Evolutionary conservation across 768 basidiomycete genomes (phyloP).

Genomic region (Thelephora ganbajun): DNA sequence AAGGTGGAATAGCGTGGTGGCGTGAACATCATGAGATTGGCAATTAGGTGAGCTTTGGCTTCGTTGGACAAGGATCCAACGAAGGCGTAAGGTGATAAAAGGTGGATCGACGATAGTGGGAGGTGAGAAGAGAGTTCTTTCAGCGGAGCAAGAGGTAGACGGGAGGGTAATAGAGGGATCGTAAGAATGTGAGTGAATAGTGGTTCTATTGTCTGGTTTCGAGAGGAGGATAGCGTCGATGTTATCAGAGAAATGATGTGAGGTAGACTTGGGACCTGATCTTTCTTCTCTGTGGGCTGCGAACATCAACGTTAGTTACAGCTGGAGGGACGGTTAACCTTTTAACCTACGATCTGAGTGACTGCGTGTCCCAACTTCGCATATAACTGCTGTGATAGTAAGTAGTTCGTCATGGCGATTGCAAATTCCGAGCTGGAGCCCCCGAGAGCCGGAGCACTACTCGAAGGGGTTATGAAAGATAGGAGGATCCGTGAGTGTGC

Average conservation of each 20-base stretch:
- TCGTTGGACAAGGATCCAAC: slow-evolving; percentile 9
- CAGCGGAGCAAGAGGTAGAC: slow-evolving; percentile 46
- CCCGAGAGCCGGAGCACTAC: background rate
- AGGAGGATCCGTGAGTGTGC: background rate
- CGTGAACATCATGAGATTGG: slow-evolving; percentile 56
- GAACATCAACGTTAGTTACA: background rate
- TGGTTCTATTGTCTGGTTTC: slow-evolving; percentile 22
- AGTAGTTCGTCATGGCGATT: background rate
- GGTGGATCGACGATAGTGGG: slow-evolving; percentile 32
- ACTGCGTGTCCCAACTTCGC: background rate
- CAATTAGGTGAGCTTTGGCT: slow-evolving; percentile 45
- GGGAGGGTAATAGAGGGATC: slow-evolving; percentile 68
- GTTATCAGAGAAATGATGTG: background rate
- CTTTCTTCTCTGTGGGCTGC: slow-evolving; percentile 48
- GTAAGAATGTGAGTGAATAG: slow-evolving; percentile 47
- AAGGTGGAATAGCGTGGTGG: slow-evolving; percentile 45
- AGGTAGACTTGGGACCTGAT: slow-evolving; percentile 30
- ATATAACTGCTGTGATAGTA: background rate
- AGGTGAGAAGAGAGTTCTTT: slow-evolving; percentile 50
- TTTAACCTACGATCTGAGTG: background rate
- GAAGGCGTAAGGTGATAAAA: slow-evolving; percentile 16
- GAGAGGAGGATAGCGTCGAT: slow-evolving; percentile 22
- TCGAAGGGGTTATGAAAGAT: background rate
- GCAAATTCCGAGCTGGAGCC: background rate
- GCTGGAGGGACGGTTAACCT: background rate